phyloP scores from a whole-genome alignment of 768 basidiomycete genomes.

The Leccinum imitatum region DNA sequence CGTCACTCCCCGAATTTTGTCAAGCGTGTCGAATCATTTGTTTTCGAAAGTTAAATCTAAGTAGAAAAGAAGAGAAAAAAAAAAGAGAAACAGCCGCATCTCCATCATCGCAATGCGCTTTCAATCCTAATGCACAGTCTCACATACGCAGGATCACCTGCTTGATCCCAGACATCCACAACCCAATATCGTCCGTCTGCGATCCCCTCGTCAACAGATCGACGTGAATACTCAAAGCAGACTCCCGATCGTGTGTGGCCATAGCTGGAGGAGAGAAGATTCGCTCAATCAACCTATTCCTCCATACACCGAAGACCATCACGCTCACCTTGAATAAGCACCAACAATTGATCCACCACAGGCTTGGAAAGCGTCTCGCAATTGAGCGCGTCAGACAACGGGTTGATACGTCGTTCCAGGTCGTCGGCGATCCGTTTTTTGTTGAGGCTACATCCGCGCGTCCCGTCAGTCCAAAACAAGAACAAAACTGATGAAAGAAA shows the following conservation, averaged over 20 bases:
- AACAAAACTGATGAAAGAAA: not conserved
- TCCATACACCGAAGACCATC: not conserved
- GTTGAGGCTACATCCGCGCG: constrained; percentile 56
- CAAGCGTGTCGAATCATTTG: too few species aligned
- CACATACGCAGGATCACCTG: constrained; percentile 77
- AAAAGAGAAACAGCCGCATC: too few species aligned
- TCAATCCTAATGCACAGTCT: not conserved
- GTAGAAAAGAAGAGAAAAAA: too few species aligned
- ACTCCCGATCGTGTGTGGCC: constrained; percentile 71
- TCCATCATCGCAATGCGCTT: constrained; percentile 5
- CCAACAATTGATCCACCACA: constrained; percentile 69
- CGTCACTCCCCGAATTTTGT: too few species aligned
- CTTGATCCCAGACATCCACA: constrained; percentile 90
- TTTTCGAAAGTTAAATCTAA: too few species aligned
- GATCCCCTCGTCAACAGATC: constrained; percentile 80
- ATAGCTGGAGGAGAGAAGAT: constrained; percentile 56
- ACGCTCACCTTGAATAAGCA: constrained; percentile 68
- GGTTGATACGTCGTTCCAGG: constrained; percentile 80
- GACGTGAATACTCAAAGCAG: constrained; percentile 80
- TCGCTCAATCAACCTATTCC: not conserved
- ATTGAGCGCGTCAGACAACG: constrained; percentile 89
- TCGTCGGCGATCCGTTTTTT: constrained; percentile 83
- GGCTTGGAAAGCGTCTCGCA: constrained; percentile 77
- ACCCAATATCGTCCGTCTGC: constrained; percentile 76
- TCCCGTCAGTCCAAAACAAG: not conserved